Evolutionary conservation across 805 yeast genomes (phyloP).

Genomic region (Saccharomycopsis javanensis): DNA sequence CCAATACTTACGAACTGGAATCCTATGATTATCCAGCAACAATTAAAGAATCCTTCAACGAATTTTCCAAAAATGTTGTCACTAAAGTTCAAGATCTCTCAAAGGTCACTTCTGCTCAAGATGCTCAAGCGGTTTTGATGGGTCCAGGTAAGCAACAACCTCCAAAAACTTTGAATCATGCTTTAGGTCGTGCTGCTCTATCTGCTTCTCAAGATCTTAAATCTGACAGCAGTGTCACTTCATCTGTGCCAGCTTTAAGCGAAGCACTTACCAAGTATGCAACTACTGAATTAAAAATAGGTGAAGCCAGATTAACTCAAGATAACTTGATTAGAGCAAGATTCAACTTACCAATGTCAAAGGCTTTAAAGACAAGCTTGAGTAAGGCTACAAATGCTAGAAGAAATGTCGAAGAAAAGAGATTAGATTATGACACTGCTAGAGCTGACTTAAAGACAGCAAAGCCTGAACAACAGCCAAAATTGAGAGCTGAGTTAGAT

Average conservation of each 20-base stretch:
- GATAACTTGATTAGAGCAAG: slow-evolving; percentile 62
- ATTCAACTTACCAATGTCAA: slow-evolving; percentile 57
- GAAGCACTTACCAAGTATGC: slow-evolving; percentile 59
- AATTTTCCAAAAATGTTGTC: slow-evolving; percentile 56
- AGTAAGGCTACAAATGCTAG: slow-evolving; percentile 59
- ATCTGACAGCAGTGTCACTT: slow-evolving; percentile 1
- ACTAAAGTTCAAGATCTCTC: slow-evolving; percentile 58
- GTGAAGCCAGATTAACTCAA: slow-evolving; percentile 75
- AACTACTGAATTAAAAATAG: slow-evolving; percentile 61
- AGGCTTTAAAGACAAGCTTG: slow-evolving; percentile 51
- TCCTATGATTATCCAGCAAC: slow-evolving; percentile 78
- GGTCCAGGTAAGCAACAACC: slow-evolving; percentile 39
- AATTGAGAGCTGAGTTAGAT: slow-evolving; percentile 67
- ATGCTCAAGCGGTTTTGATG: slow-evolving; percentile 66
- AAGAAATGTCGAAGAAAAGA: slow-evolving; percentile 63
- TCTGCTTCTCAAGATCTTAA: slow-evolving; percentile 22
- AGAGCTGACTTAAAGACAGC: slow-evolving; percentile 41
- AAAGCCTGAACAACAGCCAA: slow-evolving; percentile 63
- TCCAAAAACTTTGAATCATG: slow-evolving; percentile 79
- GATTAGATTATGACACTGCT: slow-evolving; percentile 73
- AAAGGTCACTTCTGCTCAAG: slow-evolving; percentile 67
- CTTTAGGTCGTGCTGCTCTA: slow-evolving; percentile 67
- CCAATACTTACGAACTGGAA: slow-evolving; percentile 56
- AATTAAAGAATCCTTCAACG: slow-evolving; percentile 64
- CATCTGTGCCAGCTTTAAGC: slow-evolving; percentile 34